Evolutionary conservation across 2,329 filamentous ascomycete genomes (phyloP).

Genomic region (Colletotrichum caudatum): DNA sequence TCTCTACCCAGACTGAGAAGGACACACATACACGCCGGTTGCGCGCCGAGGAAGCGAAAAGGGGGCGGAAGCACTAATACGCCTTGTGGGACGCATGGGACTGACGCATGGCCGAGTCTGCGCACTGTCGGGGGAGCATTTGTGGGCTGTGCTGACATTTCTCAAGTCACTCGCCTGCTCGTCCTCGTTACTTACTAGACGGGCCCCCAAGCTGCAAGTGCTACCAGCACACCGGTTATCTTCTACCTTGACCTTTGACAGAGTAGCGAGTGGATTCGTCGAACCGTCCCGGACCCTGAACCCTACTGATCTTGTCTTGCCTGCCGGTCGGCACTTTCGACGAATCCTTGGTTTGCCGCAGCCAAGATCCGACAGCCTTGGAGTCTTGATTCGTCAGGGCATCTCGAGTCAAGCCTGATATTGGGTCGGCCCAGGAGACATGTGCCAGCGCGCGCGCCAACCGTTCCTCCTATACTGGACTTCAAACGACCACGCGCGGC

Average conservation of each 20-base stretch:
- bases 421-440: background rate
- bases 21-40: constrained; percentile 8
- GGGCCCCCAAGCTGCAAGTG: background rate
- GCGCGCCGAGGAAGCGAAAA: constrained; percentile 20
- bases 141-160: constrained; percentile 17
- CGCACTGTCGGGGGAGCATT: constrained; percentile 20
- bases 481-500: background rate
- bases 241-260: background rate
- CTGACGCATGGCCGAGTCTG: constrained; percentile 7
- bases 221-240: background rate
- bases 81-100: constrained; percentile 7
- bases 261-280: background rate
- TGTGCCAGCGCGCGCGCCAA: background rate
- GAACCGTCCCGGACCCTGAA: background rate
- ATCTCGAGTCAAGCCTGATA: background rate
- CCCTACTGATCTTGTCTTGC: background rate
- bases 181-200: background rate
- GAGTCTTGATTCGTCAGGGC: background rate
- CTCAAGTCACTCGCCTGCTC: background rate
- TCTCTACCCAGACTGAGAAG: background rate
- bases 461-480: background rate
- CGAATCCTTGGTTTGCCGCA: background rate
- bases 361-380: background rate
- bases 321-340: background rate
- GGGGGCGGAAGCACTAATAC: constrained; percentile 14